Base-by-base conservation (phyloP, 805 yeast genomes). In the Clavispora vitiphila region DNA sequence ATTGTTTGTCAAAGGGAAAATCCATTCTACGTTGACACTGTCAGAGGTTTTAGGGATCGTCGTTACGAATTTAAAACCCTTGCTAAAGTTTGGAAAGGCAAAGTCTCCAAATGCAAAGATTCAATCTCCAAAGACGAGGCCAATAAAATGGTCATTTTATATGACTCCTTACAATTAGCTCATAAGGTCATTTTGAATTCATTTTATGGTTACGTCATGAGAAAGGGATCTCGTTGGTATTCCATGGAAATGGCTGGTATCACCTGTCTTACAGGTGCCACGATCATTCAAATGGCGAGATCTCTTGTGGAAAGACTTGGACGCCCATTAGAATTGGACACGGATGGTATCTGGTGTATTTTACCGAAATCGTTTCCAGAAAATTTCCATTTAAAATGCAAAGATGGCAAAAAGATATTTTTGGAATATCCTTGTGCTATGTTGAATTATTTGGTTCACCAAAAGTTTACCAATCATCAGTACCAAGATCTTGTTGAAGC, bases 221-320 rank as follows among this genome's bases (percentile, higher is more conserved):
- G 99, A 64, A 93, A 93, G 56, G 99, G 99, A 30, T 93, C 99
- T 0, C 76, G 99, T 46, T 93, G 99, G 99, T 93, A 90, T 56
- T 93, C 99, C 0, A 89, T 93, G 93, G 99, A 93, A 62, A 93
- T 95, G 99, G 99, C 99, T 0, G 99, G 99, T 48, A 93, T 93
- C 15, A 93, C 99, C 0, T 95, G 99, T 74, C 72, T 90, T 37
- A 93, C 99, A 0, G 99, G 99, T 40, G 96, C 99, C 0, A 88
- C 96, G 0, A 93, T 93, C 54, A 93, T 93, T 69, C 98, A 95
- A 64, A 86, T 91, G 93, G 99, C 99, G 0, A 74, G 98, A 47
- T 68, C 84, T 1, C 67, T 93, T 44, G 96, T 93, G 11, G 98
- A 91, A 60, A 71, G 96, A 54, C 67, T 95, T 4, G 99, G 99